Conservation (phyloP, 192 early-diverging fungal genomes). For the Backusella morwellensis region DNA sequence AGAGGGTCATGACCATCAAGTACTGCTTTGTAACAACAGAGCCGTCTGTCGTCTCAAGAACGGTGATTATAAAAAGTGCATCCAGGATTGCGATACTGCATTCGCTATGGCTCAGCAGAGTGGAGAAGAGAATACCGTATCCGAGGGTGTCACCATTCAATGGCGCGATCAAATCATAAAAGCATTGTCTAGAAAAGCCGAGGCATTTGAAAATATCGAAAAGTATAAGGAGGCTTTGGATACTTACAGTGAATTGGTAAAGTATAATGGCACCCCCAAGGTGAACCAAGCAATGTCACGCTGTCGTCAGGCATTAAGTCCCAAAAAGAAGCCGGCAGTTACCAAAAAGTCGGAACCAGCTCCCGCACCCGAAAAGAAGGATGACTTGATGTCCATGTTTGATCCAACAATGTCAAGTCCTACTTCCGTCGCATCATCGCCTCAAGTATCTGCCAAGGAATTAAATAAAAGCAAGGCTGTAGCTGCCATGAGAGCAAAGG, state of each 20-base stretch:
- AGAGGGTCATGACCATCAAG: slow-evolving; percentile 53
- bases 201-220: slow-evolving; percentile 81
- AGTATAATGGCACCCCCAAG: slow-evolving; percentile 35
- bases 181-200: slow-evolving; percentile 71
- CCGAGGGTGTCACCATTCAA: slow-evolving; percentile 31
- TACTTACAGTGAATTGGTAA: slow-evolving; percentile 51
- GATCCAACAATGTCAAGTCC: neutral
- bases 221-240: slow-evolving; percentile 70
- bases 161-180: slow-evolving; percentile 68
- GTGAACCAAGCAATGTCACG: slow-evolving; percentile 43
- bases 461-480: slow-evolving; percentile 51
- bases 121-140: slow-evolving; percentile 22
- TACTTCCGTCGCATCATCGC: slow-evolving; percentile 10
- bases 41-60: slow-evolving; percentile 79
- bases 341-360: neutral
- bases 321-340: neutral
- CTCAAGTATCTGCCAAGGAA: neutral
- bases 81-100: slow-evolving; percentile 64
- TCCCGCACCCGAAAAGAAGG: slow-evolving; percentile 21
- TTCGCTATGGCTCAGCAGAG: slow-evolving; percentile 34
- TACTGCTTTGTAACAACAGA: slow-evolving; percentile 81
- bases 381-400: slow-evolving; percentile 2
- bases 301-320: slow-evolving; percentile 45
- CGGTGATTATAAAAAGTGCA: slow-evolving; percentile 72
- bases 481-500: slow-evolving; percentile 69